Evolutionary conservation across 257 asterid species (phyloP).

Genomic region (Ilex aquifolium): DNA sequence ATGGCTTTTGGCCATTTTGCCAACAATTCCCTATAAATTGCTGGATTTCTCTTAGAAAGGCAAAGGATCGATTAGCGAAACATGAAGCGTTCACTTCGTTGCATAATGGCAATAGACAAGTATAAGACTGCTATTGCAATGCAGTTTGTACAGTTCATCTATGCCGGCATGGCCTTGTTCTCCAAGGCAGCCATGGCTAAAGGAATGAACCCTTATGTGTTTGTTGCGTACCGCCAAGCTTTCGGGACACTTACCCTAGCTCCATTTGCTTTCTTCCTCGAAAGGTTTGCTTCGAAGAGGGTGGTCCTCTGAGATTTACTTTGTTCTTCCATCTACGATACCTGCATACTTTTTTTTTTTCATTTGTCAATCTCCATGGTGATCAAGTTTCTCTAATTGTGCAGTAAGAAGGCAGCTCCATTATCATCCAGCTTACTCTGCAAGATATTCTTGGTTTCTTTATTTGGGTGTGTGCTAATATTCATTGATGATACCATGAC

Average conservation of each 20-base stretch:
- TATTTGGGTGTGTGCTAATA: constrained; percentile 40
- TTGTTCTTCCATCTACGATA: no score
- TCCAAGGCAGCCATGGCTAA: constrained; percentile 43
- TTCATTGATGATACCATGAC: neutral
- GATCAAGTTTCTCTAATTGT: neutral
- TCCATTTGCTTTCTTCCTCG: constrained; percentile 46
- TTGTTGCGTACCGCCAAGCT: constrained; percentile 55
- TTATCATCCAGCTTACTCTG: constrained; percentile 31
- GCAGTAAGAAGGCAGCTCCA: constrained; percentile 36
- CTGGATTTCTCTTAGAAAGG: no score
- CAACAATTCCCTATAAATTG: no score
- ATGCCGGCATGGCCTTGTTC: constrained; percentile 55
- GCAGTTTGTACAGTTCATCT: constrained; percentile 34
- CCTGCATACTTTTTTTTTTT: no score
- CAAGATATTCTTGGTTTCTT: constrained; percentile 43
- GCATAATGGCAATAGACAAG: constrained; percentile 3
- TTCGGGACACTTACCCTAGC: constrained; percentile 41
- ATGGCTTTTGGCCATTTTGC: no score
- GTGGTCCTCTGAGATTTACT: no score
- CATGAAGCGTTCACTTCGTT: no score
- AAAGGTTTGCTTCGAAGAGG: no score
- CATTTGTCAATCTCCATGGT: no score
- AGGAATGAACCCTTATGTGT: constrained; percentile 54
- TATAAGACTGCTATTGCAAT: constrained; percentile 31
- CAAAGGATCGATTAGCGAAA: no score